Base-by-base conservation (phyloP, 257 asterid species). In the Linaria vulgaris region DNA sequence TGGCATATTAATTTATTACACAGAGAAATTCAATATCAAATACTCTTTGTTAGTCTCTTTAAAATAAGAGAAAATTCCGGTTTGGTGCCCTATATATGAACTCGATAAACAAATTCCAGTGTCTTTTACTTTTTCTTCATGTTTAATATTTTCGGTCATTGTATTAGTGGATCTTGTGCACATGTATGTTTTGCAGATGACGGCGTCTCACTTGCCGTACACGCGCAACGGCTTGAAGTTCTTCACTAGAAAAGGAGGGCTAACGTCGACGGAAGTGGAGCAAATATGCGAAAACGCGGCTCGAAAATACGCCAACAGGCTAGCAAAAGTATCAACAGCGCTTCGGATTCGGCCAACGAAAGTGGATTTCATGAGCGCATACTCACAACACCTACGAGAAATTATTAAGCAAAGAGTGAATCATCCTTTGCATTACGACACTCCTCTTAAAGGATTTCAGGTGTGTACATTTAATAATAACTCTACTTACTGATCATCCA, bases 201-300 rank as follows among this genome's bases (percentile, higher is more conserved):
- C 96, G 9, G 98, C 98, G 1, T 91, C 98, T 24, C 98, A 91
- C 74, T 83, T 91, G 72, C 98, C 98, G 5, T 88, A 82, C 79
- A 91, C 98, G 12, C 86, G 96, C 13, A 91, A 91, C 56, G 98
- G 96, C 3, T 61, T 91, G 61, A 88, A 91, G 53, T 84, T 91
- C 47, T 91, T 91, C 79, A 91, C 95, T 0, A 86, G 61, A 73
- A 86, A 76, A 55, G 96, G 98, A 11, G 98, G 98, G 4, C 75
- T 91, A 6, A 91, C 96, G 0, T 88, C 96, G 12, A 55, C 82
- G 1, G 81, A 84, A 24, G 98, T 91, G 66, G 96, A 88, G 81
- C 81, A 75, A 59, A 88, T 91, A 34, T 91, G 98, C 41, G 90
- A 84, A 11, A 70, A 57, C 50, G 98, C 98, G 19, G 96, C 88